phyloP scores from a whole-genome alignment of 805 yeast species.

The Myxozyma geophila region DNA sequence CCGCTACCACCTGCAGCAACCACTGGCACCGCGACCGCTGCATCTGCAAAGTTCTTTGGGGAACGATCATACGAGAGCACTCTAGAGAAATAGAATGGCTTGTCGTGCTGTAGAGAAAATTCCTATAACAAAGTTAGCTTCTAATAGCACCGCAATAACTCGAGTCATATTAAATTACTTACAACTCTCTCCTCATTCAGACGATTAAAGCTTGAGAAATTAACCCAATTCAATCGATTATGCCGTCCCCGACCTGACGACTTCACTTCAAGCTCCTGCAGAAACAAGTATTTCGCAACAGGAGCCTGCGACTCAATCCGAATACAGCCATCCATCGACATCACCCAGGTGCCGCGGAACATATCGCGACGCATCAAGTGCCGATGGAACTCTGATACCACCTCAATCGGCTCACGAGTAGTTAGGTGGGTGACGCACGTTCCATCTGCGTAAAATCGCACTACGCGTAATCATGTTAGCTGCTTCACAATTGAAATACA shows the following conservation, averaged over 20 bases:
- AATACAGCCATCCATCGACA: conserved; percentile 32
- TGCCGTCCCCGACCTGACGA: conserved; percentile 66
- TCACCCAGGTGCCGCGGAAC: conserved; percentile 33
- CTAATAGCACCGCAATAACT: background rate
- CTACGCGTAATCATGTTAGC: conserved; percentile 12
- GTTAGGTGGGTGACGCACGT: conserved; percentile 70
- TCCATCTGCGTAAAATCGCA: conserved; percentile 81
- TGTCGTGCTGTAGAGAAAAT: conserved; percentile 70
- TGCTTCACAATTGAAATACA: too few relatives aligned
- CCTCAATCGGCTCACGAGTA: conserved; percentile 68
- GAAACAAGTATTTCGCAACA: conserved; percentile 28
- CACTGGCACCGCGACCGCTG: conserved; percentile 2
- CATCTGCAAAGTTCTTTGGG: conserved; percentile 19
- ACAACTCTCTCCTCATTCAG: conserved; percentile 58
- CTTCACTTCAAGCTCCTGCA: conserved; percentile 48
- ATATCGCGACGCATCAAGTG: conserved; percentile 34
- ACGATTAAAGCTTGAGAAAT: conserved; percentile 61
- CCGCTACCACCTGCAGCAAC: background rate
- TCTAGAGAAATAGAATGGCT: conserved; percentile 71
- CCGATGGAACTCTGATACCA: conserved; percentile 60
- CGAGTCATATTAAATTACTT: background rate
- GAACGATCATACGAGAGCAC: conserved; percentile 33
- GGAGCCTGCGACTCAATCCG: conserved; percentile 36
- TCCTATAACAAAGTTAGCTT: conserved; percentile 21
- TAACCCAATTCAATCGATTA: conserved; percentile 73